phyloP scores from a whole-genome alignment of 2,329 filamentous ascomycete genomes.

The Alternaria consortialis region DNA sequence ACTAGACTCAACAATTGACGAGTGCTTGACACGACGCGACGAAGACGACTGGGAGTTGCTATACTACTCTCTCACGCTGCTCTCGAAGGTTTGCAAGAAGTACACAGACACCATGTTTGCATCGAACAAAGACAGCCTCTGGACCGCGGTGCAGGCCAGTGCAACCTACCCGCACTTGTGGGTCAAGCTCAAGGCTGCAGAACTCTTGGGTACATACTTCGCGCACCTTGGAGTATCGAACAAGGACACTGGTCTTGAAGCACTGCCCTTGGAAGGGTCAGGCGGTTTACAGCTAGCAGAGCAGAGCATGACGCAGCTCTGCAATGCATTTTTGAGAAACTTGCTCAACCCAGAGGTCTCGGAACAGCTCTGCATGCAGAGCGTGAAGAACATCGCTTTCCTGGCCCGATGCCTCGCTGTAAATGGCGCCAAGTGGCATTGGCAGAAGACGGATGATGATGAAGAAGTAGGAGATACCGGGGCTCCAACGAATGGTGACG shows the following conservation, averaged over 20 bases:
- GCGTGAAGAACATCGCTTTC: conserved; percentile 83
- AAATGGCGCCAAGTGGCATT: conserved; percentile 62
- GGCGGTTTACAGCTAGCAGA: conserved; percentile 73
- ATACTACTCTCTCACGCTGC: conserved; percentile 75
- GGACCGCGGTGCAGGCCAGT: conserved; percentile 73
- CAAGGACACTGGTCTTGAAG: conserved; percentile 61
- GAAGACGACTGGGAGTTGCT: conserved; percentile 75
- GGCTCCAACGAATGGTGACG: conserved; percentile 46
- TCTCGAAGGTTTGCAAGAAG: conserved; percentile 72
- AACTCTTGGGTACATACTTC: conserved; percentile 79
- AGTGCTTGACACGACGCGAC: conserved; percentile 61
- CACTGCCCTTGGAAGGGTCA: conserved; percentile 72
- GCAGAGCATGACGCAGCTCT: conserved; percentile 69
- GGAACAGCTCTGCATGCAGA: conserved; percentile 79
- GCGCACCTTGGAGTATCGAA: conserved; percentile 76
- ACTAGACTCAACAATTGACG: conserved; percentile 62
- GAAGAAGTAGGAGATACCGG: conserved; percentile 53
- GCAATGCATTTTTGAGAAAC: conserved; percentile 64
- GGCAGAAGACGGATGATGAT: conserved; percentile 55
- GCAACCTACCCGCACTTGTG: conserved; percentile 76
- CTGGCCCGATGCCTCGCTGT: conserved; percentile 72
- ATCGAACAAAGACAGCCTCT: conserved; percentile 69
- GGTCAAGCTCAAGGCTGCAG: conserved; percentile 80
- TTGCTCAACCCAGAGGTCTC: conserved; percentile 72
- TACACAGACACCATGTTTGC: conserved; percentile 72